These are phyloP conservation scores for Colletotrichum scovillei DNA, from an alignment of 2,329 filamentous ascomycete species.

Conservation along the genomic window DNA sequence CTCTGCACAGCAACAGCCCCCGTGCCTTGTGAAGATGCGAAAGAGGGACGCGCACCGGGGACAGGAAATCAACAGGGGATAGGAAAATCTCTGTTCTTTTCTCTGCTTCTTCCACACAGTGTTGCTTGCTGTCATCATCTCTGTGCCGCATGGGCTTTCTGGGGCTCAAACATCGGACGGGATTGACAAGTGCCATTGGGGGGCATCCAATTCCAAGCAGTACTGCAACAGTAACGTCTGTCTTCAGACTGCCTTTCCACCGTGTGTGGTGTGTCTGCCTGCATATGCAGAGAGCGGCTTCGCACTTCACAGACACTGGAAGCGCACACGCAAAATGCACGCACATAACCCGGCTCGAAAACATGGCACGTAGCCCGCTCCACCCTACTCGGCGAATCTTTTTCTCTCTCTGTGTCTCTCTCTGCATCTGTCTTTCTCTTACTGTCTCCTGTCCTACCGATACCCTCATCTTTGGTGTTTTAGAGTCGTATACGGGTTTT, in stretches of 20 bases:
- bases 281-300: constrained; percentile 16
- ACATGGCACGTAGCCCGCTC: background rate
- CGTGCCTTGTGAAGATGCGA: background rate
- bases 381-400: background rate
- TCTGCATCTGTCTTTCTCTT: background rate
- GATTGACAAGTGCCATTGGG: constrained; percentile 18
- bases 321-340: background rate
- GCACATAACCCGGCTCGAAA: background rate
- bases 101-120: background rate
- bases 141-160: background rate
- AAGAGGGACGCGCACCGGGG: background rate
- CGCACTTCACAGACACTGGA: constrained; percentile 8
- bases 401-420: background rate
- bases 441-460: background rate
- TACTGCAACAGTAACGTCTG: too few relatives aligned
- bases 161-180: constrained; percentile 12
- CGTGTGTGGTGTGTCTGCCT: constrained; percentile 2
- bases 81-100: background rate
- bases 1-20: background rate
- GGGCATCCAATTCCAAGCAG: background rate
- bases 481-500: background rate
- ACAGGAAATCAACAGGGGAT: background rate
- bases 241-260: background rate
- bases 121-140: constrained; percentile 5
- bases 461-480: background rate